Percentiles rank a stretch among this genome's conserved stretches.
Conservation (phyloP, 2,329 filamentous ascomycete species). For the Aureobasidium lini region DNA sequence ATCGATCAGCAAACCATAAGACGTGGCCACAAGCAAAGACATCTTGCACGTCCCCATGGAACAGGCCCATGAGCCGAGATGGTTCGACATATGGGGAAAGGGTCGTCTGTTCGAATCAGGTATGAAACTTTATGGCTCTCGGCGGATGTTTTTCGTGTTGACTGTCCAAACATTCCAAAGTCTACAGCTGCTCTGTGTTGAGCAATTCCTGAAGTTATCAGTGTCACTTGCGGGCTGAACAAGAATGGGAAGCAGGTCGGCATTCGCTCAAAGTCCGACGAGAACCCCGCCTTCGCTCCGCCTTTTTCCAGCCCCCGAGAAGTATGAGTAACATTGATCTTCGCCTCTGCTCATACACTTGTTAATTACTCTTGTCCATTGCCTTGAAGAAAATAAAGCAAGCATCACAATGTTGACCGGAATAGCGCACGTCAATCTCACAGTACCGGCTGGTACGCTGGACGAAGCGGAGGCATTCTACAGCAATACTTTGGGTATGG, state of each 20-base stretch:
- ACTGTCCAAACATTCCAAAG: too few species aligned
- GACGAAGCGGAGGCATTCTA: constrained; percentile 49
- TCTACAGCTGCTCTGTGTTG: too few species aligned
- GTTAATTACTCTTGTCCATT: too few species aligned
- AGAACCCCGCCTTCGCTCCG: background rate
- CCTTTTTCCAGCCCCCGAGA: background rate
- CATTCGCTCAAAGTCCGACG: background rate
- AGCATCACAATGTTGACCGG: constrained; percentile 42
- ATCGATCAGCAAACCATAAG: background rate
- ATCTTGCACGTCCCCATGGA: background rate
- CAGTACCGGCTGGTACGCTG: constrained; percentile 48
- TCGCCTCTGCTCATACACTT: too few species aligned
- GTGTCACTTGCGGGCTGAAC: too few species aligned
- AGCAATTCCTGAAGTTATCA: too few species aligned
- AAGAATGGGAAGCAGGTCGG: too few species aligned
- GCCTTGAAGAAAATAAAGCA: too few species aligned
- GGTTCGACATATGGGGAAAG: too few species aligned
- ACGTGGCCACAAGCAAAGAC: too few species aligned
- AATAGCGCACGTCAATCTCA: constrained; percentile 52
- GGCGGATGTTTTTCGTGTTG: too few species aligned
- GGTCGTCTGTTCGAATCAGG: background rate
- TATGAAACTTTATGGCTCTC: background rate
- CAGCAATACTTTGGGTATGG: constrained; percentile 48
- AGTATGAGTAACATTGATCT: background rate
- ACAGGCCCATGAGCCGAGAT: background rate